Evolutionary conservation across 768 basidiomycete species (phyloP).

Genomic region (Cystobasidium tubakii): DNA sequence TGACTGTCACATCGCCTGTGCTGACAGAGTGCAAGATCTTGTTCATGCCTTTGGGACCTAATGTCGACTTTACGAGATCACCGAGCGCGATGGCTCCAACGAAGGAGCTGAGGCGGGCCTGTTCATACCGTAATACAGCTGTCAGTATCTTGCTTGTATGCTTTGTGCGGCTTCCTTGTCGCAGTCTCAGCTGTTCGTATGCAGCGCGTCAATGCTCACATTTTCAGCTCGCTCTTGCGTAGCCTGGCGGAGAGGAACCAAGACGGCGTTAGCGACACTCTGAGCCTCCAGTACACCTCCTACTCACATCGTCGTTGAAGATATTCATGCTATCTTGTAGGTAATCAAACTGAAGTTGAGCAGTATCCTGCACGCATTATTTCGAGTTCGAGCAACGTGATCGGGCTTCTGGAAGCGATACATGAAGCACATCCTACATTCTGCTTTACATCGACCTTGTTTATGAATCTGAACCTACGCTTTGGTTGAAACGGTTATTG

Average conservation of each 20-base stretch:
- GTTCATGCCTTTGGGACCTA: slow-evolving; percentile 99
- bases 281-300: too few relatives aligned
- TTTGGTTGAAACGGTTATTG: too few relatives aligned
- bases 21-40: slow-evolving; percentile 81
- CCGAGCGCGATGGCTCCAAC: slow-evolving; percentile 95
- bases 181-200: background rate
- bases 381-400: background rate
- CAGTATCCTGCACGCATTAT: background rate
- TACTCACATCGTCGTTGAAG: slow-evolving; percentile 55
- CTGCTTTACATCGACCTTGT: background rate
- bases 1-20: slow-evolving; percentile 87
- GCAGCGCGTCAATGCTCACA: slow-evolving; percentile 36
- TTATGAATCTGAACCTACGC: too few relatives aligned
- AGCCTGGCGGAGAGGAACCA: slow-evolving; percentile 43
- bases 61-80: slow-evolving; percentile 95
- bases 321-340: slow-evolving; percentile 24
- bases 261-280: background rate
- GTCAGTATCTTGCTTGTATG: background rate
- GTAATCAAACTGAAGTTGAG: background rate
- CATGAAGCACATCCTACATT: background rate
- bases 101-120: slow-evolving; percentile 95
- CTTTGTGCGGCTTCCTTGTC: background rate
- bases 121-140: slow-evolving; percentile 46
- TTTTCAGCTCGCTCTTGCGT: slow-evolving; percentile 81
- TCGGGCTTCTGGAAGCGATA: background rate